Evolutionary conservation across 345 rosid species (phyloP).

Genomic region (Cardiospermum halicacabum): DNA sequence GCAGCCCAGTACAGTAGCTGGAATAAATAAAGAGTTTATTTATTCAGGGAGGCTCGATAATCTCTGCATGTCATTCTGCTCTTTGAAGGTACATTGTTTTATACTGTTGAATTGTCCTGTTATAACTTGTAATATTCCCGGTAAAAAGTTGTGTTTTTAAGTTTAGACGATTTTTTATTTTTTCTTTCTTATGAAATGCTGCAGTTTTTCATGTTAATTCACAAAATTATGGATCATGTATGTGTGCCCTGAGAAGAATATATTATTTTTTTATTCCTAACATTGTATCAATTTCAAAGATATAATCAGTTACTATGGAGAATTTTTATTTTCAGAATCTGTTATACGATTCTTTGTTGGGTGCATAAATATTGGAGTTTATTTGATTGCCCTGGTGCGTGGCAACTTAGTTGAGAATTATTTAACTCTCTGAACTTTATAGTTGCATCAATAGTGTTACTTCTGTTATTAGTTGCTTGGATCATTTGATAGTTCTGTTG

Average conservation of each 20-base stretch:
- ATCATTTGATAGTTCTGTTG: neutral
- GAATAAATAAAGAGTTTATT: conserved; percentile 83
- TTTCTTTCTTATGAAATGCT: neutral
- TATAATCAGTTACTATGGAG: neutral
- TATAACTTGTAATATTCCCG: neutral
- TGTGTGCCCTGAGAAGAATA: neutral
- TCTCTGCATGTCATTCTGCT: conserved; percentile 96
- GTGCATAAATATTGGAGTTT: neutral
- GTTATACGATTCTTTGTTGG: neutral
- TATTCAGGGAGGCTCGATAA: conserved; percentile 98
- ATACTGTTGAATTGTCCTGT: conserved; percentile 2
- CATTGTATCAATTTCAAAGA: neutral
- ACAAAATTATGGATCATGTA: neutral
- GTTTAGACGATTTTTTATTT: neutral
- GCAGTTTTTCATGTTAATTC: neutral
- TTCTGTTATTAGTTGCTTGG: neutral
- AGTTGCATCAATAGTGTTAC: neutral
- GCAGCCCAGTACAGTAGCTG: conserved; percentile 79
- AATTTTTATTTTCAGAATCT: neutral
- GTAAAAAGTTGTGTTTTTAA: neutral
- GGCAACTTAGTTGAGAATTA: neutral
- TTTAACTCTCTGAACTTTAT: neutral
- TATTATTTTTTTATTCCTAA: neutral
- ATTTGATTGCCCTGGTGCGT: neutral
- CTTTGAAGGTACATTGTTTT: conserved; percentile 54